Evolutionary conservation across 2,329 filamentous ascomycete species (phyloP), one percentile per base, ranked within the genome.

Genomic region (Monascus ruber): DNA sequence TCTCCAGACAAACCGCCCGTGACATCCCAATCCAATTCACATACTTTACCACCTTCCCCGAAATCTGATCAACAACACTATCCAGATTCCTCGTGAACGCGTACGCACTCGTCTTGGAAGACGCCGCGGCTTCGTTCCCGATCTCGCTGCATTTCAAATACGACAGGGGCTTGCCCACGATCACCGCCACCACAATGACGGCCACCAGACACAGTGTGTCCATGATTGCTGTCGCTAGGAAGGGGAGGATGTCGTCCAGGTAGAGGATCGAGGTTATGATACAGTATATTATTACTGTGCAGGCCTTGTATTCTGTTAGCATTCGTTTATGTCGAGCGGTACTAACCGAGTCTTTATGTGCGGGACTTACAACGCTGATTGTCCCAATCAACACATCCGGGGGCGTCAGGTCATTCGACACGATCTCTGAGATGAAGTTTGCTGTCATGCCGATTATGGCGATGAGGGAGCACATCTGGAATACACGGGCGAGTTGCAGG

Each of bases 211-310:
- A 73, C 29, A 79, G 58, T 4, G 70, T 60, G 61, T 95, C 88
- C 37, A 82, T 65, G 8, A 62, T 75, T 1, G 78, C 72, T 36
- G 74, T 73, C 62, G 85, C 71, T 40, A 88, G 73, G 45, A 87
- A 79, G 4, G 85, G 83, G 8, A 88, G 80, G 47, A 85, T 74
- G 49, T 76, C 72, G 58, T 88, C 84, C 51, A 79, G 72, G 63
- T 86, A 89, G 48, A 88, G 82, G 58, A 93, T 86, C 65, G 83
- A 82, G 11, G 83, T 81, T 51, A 93, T 80, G 51, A 74, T 73
- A 47, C 81, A 76, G 71, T 94, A 94, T 43, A 94, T 74, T 4
- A 80, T 74, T 6, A 84, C 80, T 42, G 91, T 78, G 64, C 77
- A 83, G 26, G 84, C 77, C 86, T 93, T 45, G 8, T 6, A 31